Percentiles rank a stretch among this genome's conserved stretches.
Conservation (phyloP, 257 asterid genomes). For the Solanum boliviense region DNA sequence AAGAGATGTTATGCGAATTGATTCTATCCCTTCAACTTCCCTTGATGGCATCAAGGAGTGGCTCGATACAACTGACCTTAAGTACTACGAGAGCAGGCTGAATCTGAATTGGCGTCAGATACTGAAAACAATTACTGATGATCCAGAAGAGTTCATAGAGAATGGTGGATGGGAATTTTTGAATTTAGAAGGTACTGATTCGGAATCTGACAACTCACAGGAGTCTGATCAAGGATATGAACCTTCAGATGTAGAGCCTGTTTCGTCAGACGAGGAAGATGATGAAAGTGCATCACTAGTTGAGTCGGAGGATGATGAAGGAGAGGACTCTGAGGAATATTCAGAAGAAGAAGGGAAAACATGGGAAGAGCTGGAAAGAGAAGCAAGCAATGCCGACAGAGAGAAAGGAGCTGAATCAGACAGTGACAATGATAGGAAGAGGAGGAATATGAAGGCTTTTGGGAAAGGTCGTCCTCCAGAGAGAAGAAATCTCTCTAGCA, state of each 20-base stretch:
- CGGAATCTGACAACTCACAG: slow-evolving; percentile 10
- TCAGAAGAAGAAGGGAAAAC: slow-evolving; percentile 21
- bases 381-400: slow-evolving; percentile 15
- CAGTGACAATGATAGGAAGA: slow-evolving; percentile 22
- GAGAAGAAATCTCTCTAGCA: slow-evolving; percentile 24
- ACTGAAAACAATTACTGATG: slow-evolving; percentile 15
- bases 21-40: slow-evolving; percentile 15
- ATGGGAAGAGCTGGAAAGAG: slow-evolving; percentile 19
- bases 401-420: slow-evolving; percentile 16
- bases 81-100: slow-evolving; percentile 21
- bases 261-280: slow-evolving; percentile 11
- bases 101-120: slow-evolving; percentile 21
- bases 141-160: slow-evolving; percentile 14
- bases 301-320: slow-evolving; percentile 15
- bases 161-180: slow-evolving; percentile 25
- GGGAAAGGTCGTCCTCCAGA: slow-evolving; percentile 28
- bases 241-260: slow-evolving; percentile 17
- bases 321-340: slow-evolving; percentile 8
- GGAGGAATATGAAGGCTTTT: slow-evolving; percentile 17
- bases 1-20: slow-evolving; percentile 17
- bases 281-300: slow-evolving; percentile 15
- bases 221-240: slow-evolving; percentile 18
- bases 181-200: slow-evolving; percentile 15
- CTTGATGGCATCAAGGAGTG: slow-evolving; percentile 23
- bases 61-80: slow-evolving; percentile 18